These are phyloP conservation scores for Coemansia sp. DNA, from an alignment of 192 early-diverging fungal species.

Conservation along the genomic window DNA sequence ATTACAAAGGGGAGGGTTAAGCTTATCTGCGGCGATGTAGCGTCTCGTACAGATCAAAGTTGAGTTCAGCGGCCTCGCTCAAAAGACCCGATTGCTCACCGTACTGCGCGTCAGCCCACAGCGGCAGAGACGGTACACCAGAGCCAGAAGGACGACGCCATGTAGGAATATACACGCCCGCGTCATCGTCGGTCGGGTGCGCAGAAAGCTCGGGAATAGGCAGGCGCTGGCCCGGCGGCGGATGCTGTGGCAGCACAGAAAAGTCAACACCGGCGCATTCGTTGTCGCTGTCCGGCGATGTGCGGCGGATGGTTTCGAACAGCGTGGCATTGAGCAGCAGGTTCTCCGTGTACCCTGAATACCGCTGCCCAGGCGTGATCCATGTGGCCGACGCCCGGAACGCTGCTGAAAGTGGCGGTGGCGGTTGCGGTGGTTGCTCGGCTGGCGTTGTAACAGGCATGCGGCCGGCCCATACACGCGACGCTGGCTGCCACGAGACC, in stretches of 20 bases:
- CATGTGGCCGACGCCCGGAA: constrained; percentile 39
- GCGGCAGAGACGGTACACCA: constrained; percentile 9
- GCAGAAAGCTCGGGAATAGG: neutral
- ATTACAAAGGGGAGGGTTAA: neutral
- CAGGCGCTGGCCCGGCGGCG: neutral
- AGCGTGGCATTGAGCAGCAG: constrained; percentile 47
- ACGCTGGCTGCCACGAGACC: constrained; percentile 22
- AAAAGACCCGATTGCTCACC: constrained; percentile 38
- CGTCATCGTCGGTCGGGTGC: constrained; percentile 7
- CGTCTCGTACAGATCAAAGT: constrained; percentile 52
- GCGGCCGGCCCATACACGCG: constrained; percentile 25
- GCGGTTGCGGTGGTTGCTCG: too few relatives aligned
- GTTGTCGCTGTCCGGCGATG: constrained; percentile 1
- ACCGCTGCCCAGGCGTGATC: constrained; percentile 49
- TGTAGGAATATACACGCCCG: constrained; percentile 48
- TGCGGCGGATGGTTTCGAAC: constrained; percentile 50
- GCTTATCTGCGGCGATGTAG: constrained; percentile 32
- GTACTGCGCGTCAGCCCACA: constrained; percentile 31
- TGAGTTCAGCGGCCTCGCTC: constrained; percentile 51
- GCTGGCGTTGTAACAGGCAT: neutral
- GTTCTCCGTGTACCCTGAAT: constrained; percentile 49
- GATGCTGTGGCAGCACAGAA: neutral
- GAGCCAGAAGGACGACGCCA: constrained; percentile 30
- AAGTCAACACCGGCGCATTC: neutral
- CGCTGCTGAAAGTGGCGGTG: constrained; percentile 19